A percentile compares a stretch with the other conserved stretches of the same genome.
These are phyloP conservation scores for Malus sieversii DNA, from an alignment of 306 rosid genomes.

Conservation along the genomic window DNA sequence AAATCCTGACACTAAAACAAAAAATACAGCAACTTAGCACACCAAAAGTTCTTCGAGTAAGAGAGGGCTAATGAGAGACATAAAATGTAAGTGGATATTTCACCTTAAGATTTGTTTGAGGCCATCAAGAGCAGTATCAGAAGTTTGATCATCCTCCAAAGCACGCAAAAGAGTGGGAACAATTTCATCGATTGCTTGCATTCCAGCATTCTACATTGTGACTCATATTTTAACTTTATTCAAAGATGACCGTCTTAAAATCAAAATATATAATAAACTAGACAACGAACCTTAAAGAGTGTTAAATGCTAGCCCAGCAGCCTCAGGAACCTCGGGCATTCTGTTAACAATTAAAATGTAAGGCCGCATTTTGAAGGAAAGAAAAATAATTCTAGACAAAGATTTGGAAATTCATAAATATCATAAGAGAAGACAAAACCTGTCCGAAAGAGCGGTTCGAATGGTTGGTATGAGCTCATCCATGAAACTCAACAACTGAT, in stretches of 20 bases:
- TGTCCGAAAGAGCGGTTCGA: too few relatives aligned
- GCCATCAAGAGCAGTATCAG: conserved; percentile 96
- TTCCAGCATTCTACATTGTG: conserved; percentile 75
- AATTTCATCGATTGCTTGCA: conserved; percentile 98
- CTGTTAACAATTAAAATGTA: conserved; percentile 36
- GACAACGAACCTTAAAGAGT: too few relatives aligned
- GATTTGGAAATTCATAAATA: conserved; percentile 8
- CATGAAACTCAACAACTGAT: too few relatives aligned
- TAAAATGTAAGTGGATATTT: not conserved
- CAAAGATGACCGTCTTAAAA: not conserved
- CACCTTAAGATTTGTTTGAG: conserved; percentile 97
- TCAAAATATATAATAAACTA: not conserved
- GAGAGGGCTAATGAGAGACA: not conserved
- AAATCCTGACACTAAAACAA: conserved; percentile 67
- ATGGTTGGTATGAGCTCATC: too few relatives aligned
- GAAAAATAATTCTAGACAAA: not conserved
- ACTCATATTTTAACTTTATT: not conserved
- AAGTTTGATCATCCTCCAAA: conserved; percentile 79
- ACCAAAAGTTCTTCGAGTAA: not conserved
- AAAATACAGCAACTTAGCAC: conserved; percentile 20
- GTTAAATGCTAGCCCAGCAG: conserved; percentile 68
- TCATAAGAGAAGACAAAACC: too few relatives aligned
- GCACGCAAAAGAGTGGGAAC: conserved; percentile 96
- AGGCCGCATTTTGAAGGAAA: not conserved
- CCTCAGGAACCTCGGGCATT: conserved; percentile 78